Percentiles rank a stretch among this genome's conserved stretches.
These are phyloP conservation scores for Polychaeton citri DNA, from an alignment of 2,329 filamentous ascomycete species.

Conservation along the genomic window DNA sequence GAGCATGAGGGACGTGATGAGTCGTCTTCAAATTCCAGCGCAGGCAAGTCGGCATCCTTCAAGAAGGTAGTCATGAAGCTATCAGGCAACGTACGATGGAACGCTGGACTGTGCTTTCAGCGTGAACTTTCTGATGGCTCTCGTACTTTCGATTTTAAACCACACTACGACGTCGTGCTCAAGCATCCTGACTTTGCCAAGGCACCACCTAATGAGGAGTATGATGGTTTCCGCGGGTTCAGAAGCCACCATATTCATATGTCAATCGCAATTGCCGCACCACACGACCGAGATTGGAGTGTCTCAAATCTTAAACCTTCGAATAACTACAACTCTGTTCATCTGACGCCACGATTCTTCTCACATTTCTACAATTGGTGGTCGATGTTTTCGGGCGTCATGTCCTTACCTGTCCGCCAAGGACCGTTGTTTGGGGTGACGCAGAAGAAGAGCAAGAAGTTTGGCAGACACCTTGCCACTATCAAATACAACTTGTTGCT, in stretches of 20 bases:
- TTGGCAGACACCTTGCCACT: constrained; percentile 89
- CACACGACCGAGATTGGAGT: constrained; percentile 75
- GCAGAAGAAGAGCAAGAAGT: constrained; percentile 97
- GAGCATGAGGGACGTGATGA: constrained; percentile 43
- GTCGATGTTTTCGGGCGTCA: constrained; percentile 87
- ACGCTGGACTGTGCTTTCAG: constrained; percentile 85
- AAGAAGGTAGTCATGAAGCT: constrained; percentile 99
- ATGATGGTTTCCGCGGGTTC: constrained; percentile 95
- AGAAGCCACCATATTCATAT: constrained; percentile 93
- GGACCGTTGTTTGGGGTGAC: constrained; percentile 80
- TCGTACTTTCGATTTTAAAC: constrained; percentile 76
- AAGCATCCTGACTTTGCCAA: constrained; percentile 67
- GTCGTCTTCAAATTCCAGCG: constrained; percentile 45
- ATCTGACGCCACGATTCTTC: constrained; percentile 89
- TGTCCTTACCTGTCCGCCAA: constrained; percentile 89
- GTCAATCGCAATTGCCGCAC: constrained; percentile 80
- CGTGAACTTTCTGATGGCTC: constrained; percentile 58
- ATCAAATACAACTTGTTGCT: constrained; percentile 94
- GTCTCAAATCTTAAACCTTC: constrained; percentile 62
- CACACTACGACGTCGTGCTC: constrained; percentile 82
- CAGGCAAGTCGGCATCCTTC: constrained; percentile 66
- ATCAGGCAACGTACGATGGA: constrained; percentile 88
- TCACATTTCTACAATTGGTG: constrained; percentile 98
- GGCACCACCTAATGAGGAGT: constrained; percentile 39
- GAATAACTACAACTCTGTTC: constrained; percentile 89